A percentile compares a stretch with the other conserved stretches of the same genome.
phyloP scores from a whole-genome alignment of 768 basidiomycete species.

The Dioszegia hungarica region DNA sequence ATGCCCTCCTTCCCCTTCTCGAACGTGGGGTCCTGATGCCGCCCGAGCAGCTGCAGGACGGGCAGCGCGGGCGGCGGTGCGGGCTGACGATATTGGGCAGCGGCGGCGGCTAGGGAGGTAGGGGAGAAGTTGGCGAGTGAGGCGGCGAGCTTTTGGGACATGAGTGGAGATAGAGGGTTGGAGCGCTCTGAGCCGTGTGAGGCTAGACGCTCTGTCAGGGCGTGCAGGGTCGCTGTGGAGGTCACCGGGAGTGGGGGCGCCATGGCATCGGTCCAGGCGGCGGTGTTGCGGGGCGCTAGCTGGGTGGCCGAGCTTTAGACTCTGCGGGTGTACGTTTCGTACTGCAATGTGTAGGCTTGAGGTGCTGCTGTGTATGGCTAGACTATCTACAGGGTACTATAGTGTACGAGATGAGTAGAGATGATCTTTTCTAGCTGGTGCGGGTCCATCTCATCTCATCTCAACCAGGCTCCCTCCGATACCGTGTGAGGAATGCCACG shows the following conservation, averaged over 20 bases:
- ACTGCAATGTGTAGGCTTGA: too few relatives aligned
- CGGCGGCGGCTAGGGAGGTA: conserved; percentile 27
- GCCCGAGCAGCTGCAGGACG: conserved; percentile 23
- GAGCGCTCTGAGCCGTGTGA: conserved; percentile 34
- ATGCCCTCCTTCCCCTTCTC: not conserved
- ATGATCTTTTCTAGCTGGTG: too few relatives aligned
- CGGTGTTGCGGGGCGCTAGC: not conserved
- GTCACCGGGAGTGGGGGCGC: conserved; percentile 13
- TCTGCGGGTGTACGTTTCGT: too few relatives aligned
- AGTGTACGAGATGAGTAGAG: not conserved
- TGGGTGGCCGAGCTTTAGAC: too few relatives aligned
- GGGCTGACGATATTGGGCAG: conserved; percentile 33
- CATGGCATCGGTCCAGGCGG: conserved; percentile 13
- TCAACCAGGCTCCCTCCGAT: too few relatives aligned
- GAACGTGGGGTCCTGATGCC: conserved; percentile 36
- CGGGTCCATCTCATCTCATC: too few relatives aligned
- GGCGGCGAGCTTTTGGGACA: conserved; percentile 22
- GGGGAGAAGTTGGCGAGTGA: conserved; percentile 16
- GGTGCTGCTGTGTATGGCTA: not conserved
- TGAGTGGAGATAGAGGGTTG: conserved; percentile 25
- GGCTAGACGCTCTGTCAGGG: conserved; percentile 39
- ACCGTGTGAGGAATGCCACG: conserved; percentile 3
- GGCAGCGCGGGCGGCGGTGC: conserved; percentile 43
- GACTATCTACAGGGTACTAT: not conserved
- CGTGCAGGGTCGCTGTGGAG: conserved; percentile 32